phyloP scores from a whole-genome alignment of 1,139 yeast species.

The Pichia sp. region DNA sequence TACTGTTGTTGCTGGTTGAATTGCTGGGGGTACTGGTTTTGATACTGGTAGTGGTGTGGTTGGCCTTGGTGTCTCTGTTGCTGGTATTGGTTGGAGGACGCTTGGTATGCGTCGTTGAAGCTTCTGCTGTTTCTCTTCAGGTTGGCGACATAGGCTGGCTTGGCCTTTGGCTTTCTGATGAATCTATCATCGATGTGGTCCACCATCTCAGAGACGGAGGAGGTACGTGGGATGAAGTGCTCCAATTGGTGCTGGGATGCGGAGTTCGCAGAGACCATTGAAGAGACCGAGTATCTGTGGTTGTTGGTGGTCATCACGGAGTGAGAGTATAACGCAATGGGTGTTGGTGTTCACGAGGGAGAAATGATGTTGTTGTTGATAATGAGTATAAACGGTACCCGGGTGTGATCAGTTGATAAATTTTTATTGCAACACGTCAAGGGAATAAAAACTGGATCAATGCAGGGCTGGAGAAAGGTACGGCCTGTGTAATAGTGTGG shows the following conservation, averaged over 20 bases:
- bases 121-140: constrained; percentile 11
- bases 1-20: constrained; percentile 7
- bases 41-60: constrained; percentile 1
- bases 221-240: constrained; percentile 31
- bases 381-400: too few species aligned
- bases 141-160: constrained; percentile 16
- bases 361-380: too few species aligned
- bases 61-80: constrained; percentile 1
- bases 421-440: too few species aligned
- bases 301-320: neutral
- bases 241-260: constrained; percentile 8
- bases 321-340: neutral
- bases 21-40: constrained; percentile 5
- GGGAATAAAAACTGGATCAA: too few species aligned
- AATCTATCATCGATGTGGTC: constrained; percentile 40
- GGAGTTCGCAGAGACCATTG: constrained; percentile 18
- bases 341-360: too few species aligned
- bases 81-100: neutral
- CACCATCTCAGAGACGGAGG: constrained; percentile 34
- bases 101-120: neutral
- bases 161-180: constrained; percentile 33
- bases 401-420: too few species aligned
- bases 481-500: too few species aligned
- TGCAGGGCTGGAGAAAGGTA: too few species aligned
- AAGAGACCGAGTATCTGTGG: constrained; percentile 12